A percentile compares a stretch with the other conserved stretches of the same genome.
Evolutionary conservation across 2,329 filamentous ascomycete genomes (phyloP).

Genomic region (Epicoccum sorghinum): DNA sequence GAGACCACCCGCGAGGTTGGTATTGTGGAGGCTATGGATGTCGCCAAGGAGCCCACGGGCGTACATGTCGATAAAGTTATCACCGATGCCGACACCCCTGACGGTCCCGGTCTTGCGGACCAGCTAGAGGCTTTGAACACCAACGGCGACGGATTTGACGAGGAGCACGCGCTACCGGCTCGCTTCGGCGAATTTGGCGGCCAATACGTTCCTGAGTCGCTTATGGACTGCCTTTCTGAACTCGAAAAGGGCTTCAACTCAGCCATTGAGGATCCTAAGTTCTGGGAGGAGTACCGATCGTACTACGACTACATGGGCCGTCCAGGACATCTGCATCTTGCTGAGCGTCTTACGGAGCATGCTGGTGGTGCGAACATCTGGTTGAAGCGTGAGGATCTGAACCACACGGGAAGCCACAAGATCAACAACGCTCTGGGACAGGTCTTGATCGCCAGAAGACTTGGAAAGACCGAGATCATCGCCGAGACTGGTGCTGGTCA

Average conservation of each 20-base stretch:
- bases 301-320: slow-evolving; percentile 98
- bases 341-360: slow-evolving; percentile 84
- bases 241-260: slow-evolving; percentile 90
- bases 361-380: slow-evolving; percentile 95
- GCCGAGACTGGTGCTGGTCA: slow-evolving; percentile 97
- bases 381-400: slow-evolving; percentile 96
- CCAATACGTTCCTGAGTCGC: slow-evolving; percentile 94
- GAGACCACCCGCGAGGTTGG: slow-evolving; percentile 69
- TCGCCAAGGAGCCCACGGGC: slow-evolving; percentile 64
- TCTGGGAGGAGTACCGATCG: slow-evolving; percentile 96
- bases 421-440: slow-evolving; percentile 99
- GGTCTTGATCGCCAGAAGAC: slow-evolving; percentile 79
- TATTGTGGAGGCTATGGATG: slow-evolving; percentile 70
- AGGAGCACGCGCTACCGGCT: slow-evolving; percentile 68
- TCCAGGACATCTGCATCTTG: slow-evolving; percentile 88
- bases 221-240: slow-evolving; percentile 95
- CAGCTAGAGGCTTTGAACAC: slow-evolving; percentile 83
- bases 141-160: slow-evolving; percentile 42
- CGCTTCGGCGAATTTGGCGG: slow-evolving; percentile 96
- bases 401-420: slow-evolving; percentile 98
- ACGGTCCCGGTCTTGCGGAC: slow-evolving; percentile 74
- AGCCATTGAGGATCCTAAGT: slow-evolving; percentile 83
- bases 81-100: slow-evolving; percentile 60
- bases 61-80: slow-evolving; percentile 74
- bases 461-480: slow-evolving; percentile 97